These are phyloP conservation scores for Ambrosia trifida DNA, from an alignment of 129 eudicot genomes.

Conservation along the genomic window DNA sequence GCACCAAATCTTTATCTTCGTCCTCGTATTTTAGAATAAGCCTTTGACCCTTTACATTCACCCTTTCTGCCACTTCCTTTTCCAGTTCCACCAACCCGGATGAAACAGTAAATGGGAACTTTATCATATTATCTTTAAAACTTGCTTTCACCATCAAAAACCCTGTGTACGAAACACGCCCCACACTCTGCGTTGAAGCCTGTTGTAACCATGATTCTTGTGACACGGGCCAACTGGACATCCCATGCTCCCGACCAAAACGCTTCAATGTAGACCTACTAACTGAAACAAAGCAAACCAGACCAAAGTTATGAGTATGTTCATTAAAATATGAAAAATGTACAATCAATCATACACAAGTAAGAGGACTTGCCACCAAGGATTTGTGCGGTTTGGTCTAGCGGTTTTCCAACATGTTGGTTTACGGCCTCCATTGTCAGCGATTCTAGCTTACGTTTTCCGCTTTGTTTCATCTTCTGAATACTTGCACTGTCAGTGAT, in stretches of 20 bases:
- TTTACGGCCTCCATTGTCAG: background rate
- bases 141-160: background rate
- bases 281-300: background rate
- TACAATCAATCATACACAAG: background rate
- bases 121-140: background rate
- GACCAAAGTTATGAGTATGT: background rate
- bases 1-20: background rate
- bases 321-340: background rate
- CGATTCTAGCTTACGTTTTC: conserved; percentile 5
- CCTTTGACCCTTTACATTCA: background rate
- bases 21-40: background rate
- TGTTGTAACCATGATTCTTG: no score
- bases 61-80: background rate
- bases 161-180: background rate
- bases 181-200: background rate
- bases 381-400: background rate
- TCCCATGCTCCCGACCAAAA: conserved; percentile 15
- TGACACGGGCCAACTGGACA: conserved; percentile 17
- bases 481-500: no score
- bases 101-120: background rate
- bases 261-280: conserved; percentile 24
- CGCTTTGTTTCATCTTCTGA: no score
- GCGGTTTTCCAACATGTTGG: conserved; percentile 11
- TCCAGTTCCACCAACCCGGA: background rate
- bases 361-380: conserved; percentile 5